These are phyloP conservation scores for Penicillium chermesinum DNA, from an alignment of 495 filamentous ascomycete species.

Conservation along the genomic window DNA sequence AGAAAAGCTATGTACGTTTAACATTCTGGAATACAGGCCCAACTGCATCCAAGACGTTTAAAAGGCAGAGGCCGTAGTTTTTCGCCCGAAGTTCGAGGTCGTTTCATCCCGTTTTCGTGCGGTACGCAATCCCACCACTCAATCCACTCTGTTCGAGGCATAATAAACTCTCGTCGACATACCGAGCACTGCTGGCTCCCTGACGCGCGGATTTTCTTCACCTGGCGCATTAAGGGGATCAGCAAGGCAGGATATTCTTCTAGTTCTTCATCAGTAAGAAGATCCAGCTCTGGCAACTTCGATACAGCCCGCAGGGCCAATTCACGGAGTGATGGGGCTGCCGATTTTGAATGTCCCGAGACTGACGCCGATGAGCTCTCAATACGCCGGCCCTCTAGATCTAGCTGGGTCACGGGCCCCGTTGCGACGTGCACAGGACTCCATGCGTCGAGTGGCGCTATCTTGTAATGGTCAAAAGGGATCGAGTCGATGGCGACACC, in stretches of 20 bases:
- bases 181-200: conserved; percentile 56
- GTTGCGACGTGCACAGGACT: conserved; percentile 41
- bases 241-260: conserved; percentile 39
- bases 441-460: conserved; percentile 34
- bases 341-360: conserved; percentile 4
- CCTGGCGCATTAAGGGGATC: conserved; percentile 33
- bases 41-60: conserved; percentile 59
- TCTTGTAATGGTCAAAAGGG: conserved; percentile 25
- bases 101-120: conserved; percentile 42
- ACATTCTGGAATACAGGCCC: conserved; percentile 49
- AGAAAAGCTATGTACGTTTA: background rate
- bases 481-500: conserved; percentile 5
- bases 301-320: conserved; percentile 47
- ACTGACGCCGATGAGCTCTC: conserved; percentile 1
- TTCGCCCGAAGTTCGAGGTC: conserved; percentile 31
- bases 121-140: conserved; percentile 62
- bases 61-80: conserved; percentile 54
- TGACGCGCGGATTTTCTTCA: conserved; percentile 38
- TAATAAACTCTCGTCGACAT: conserved; percentile 52
- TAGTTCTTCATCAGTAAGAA: conserved; percentile 36
- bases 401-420: conserved; percentile 36
- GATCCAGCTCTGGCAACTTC: conserved; percentile 39
- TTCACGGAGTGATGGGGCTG: conserved; percentile 54
- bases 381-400: conserved; percentile 39
- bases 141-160: conserved; percentile 63